Evolutionary conservation across 768 basidiomycete genomes (phyloP).

Genomic region (Crassisporium funariophilum): DNA sequence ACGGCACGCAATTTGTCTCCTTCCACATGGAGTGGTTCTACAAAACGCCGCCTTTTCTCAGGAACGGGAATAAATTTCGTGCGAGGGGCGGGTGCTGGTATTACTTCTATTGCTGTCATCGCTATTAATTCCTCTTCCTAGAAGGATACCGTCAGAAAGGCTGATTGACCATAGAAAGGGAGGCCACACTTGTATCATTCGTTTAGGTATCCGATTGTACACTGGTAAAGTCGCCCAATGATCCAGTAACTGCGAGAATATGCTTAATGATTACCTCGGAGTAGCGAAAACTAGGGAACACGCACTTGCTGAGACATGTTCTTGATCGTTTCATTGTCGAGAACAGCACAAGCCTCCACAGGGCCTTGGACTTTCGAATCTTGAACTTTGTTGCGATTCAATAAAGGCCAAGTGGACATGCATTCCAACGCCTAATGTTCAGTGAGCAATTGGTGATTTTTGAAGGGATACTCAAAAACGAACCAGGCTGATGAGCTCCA

Average conservation of each 20-base stretch:
- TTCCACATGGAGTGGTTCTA: not conserved
- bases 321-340: slow-evolving; percentile 59
- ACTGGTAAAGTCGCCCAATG: slow-evolving; percentile 78
- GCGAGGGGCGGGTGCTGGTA: not conserved
- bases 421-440: slow-evolving; percentile 58
- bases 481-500: slow-evolving; percentile 72
- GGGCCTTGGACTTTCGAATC: slow-evolving; percentile 68
- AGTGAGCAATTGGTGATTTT: slow-evolving; percentile 1
- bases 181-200: slow-evolving; percentile 36
- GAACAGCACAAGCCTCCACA: slow-evolving; percentile 54
- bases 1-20: too few relatives aligned
- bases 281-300: not conserved
- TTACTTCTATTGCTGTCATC: not conserved
- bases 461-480: slow-evolving; percentile 25
- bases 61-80: not conserved
- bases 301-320: slow-evolving; percentile 64
- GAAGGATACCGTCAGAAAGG: too few relatives aligned
- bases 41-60: not conserved
- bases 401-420: slow-evolving; percentile 78
- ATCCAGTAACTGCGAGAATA: slow-evolving; percentile 58
- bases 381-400: slow-evolving; percentile 89
- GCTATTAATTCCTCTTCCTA: slow-evolving; percentile 1
- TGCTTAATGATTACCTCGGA: not conserved
- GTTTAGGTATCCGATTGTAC: slow-evolving; percentile 88
- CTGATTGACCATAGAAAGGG: not conserved